phyloP scores from a whole-genome alignment of 2,329 filamentous ascomycete genomes.

The Apiospora hydei region DNA sequence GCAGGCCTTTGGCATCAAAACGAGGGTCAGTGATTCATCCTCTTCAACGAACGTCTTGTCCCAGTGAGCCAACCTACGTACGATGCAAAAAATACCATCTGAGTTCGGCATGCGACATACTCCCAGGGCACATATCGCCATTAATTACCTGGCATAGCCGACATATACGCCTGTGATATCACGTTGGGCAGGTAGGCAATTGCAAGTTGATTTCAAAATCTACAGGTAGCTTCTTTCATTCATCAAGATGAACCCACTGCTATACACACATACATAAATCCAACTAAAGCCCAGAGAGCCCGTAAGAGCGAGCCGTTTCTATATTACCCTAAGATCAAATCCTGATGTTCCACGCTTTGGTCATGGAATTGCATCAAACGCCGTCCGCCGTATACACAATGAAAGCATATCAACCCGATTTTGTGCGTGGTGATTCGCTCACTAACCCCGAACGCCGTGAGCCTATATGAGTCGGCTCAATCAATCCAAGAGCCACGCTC shows the following conservation, averaged over 20 bases:
- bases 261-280: not conserved
- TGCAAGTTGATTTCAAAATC: not conserved
- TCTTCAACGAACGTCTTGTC: not conserved
- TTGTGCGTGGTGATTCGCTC: not conserved
- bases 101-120: not conserved
- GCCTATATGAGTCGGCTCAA: slow-evolving; percentile 46
- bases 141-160: not conserved
- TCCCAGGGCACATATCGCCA: not conserved
- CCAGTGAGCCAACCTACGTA: too few relatives aligned
- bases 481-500: slow-evolving; percentile 94
- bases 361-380: slow-evolving; percentile 1
- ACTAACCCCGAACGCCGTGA: not conserved
- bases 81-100: not conserved
- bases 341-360: slow-evolving; percentile 7
- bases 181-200: not conserved
- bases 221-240: not conserved
- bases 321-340: not conserved
- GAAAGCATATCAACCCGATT: not conserved
- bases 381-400: not conserved
- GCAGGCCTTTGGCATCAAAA: not conserved
- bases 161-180: not conserved
- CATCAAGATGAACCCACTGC: not conserved
- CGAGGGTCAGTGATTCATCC: not conserved
- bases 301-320: not conserved
- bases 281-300: slow-evolving; percentile 1